These are phyloP conservation scores for Modicella reniformis DNA, from an alignment of 371 early-diverging fungal species.

Conservation along the genomic window DNA sequence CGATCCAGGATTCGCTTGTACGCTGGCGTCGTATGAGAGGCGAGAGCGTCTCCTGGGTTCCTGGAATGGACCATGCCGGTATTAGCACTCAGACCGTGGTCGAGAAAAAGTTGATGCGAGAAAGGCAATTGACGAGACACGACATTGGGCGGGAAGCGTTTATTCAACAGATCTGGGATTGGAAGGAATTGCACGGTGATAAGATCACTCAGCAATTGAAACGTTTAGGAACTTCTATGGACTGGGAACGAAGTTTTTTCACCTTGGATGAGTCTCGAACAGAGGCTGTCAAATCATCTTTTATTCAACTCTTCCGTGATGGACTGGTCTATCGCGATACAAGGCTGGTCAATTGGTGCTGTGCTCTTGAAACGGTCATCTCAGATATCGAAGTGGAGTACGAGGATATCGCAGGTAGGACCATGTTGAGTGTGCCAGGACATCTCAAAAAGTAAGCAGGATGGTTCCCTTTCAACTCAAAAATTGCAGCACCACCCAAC, in stretches of 20 bases:
- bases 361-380: constrained; percentile 90
- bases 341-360: constrained; percentile 95
- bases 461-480: background rate
- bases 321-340: constrained; percentile 93
- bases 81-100: constrained; percentile 97
- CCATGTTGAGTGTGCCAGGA: constrained; percentile 47
- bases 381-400: constrained; percentile 89
- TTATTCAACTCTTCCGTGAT: constrained; percentile 85
- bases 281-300: constrained; percentile 88
- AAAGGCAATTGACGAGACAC: constrained; percentile 63
- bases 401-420: constrained; percentile 41
- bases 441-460: constrained; percentile 40
- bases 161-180: constrained; percentile 86
- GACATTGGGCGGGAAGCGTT: constrained; percentile 87
- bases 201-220: constrained; percentile 69
- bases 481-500: no score
- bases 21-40: constrained; percentile 92
- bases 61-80: constrained; percentile 98
- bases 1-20: constrained; percentile 87
- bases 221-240: constrained; percentile 85
- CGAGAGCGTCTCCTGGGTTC: constrained; percentile 85
- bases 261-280: constrained; percentile 88
- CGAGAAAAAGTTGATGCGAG: constrained; percentile 85
- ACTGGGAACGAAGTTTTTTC: constrained; percentile 88
- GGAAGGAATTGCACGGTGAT: constrained; percentile 79